Percentiles rank a stretch among this genome's conserved stretches.
These are phyloP conservation scores for Stephanocyclus meneghinianus DNA, from an alignment of 352 stramenopile genomes.

Conservation along the genomic window DNA sequence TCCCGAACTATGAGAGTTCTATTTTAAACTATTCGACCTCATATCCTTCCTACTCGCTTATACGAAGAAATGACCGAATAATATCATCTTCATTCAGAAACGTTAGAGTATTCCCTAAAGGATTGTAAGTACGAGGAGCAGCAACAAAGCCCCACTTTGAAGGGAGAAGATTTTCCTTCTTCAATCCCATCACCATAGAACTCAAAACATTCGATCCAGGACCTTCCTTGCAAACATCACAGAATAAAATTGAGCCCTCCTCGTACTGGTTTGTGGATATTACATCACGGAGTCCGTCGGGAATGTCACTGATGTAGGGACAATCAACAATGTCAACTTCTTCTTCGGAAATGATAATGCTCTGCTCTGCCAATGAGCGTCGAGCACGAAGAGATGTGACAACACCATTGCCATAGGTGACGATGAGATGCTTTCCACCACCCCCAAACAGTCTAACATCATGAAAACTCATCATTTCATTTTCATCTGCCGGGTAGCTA, in stretches of 20 bases:
- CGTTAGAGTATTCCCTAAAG: slow-evolving; percentile 77
- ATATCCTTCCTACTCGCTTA: background rate
- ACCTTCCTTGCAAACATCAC: slow-evolving; percentile 84
- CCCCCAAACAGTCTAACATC: slow-evolving; percentile 56
- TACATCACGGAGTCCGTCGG: slow-evolving; percentile 56
- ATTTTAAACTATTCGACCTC: too few relatives aligned
- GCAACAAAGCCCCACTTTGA: slow-evolving; percentile 73
- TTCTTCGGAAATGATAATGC: slow-evolving; percentile 37
- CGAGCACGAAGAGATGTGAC: slow-evolving; percentile 70
- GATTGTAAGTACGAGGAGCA: slow-evolving; percentile 83
- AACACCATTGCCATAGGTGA: slow-evolving; percentile 84
- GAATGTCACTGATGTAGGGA: slow-evolving; percentile 70
- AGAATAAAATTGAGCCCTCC: slow-evolving; percentile 71
- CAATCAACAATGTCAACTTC: slow-evolving; percentile 83
- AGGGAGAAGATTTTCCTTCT: slow-evolving; percentile 56
- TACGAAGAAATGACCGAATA: slow-evolving; percentile 6
- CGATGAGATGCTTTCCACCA: slow-evolving; percentile 61
- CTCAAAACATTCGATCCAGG: slow-evolving; percentile 70
- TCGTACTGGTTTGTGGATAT: slow-evolving; percentile 50
- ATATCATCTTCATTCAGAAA: slow-evolving; percentile 84
- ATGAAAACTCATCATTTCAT: slow-evolving; percentile 68
- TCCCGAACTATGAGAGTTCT: too few relatives aligned
- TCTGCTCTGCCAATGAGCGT: slow-evolving; percentile 43
- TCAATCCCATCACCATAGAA: slow-evolving; percentile 62
- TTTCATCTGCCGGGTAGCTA: slow-evolving; percentile 58